Evolutionary conservation across 176 grass and related monocot species (phyloP).

Genomic region (Avena sativa): DNA sequence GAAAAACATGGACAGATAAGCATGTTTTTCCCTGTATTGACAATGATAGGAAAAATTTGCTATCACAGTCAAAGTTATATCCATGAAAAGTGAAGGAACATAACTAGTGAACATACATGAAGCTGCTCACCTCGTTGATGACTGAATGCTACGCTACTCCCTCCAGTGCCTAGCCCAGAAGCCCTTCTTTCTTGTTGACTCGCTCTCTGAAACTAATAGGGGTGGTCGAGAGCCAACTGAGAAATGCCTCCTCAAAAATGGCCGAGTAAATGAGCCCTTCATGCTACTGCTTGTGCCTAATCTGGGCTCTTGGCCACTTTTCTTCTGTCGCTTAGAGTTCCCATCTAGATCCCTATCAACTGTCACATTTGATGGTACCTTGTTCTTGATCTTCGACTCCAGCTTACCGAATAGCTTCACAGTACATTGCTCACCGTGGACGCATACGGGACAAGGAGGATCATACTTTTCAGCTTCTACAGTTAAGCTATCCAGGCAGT

Average conservation of each 20-base stretch:
- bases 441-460: slow-evolving; percentile 82
- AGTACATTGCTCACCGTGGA: slow-evolving; percentile 74
- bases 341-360: slow-evolving; percentile 56
- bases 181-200: slow-evolving; percentile 69
- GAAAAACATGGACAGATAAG: not conserved
- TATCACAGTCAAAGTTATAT: not conserved
- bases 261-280: slow-evolving; percentile 61
- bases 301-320: slow-evolving; percentile 41
- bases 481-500: slow-evolving; percentile 89
- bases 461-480: slow-evolving; percentile 80
- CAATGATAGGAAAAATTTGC: slow-evolving; percentile 1
- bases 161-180: slow-evolving; percentile 76
- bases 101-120: not conserved
- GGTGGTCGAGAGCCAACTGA: slow-evolving; percentile 62
- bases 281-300: slow-evolving; percentile 62
- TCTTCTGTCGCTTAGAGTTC: slow-evolving; percentile 47
- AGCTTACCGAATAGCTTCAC: slow-evolving; percentile 75
- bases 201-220: slow-evolving; percentile 41
- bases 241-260: slow-evolving; percentile 78
- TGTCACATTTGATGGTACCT: slow-evolving; percentile 51
- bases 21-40: not conserved
- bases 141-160: slow-evolving; percentile 48
- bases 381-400: slow-evolving; percentile 61
- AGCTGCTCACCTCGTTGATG: slow-evolving; percentile 40
- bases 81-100: slow-evolving; percentile 8